Conservation (phyloP, 345 rosid genomes). For the Corchorus capsularis region DNA sequence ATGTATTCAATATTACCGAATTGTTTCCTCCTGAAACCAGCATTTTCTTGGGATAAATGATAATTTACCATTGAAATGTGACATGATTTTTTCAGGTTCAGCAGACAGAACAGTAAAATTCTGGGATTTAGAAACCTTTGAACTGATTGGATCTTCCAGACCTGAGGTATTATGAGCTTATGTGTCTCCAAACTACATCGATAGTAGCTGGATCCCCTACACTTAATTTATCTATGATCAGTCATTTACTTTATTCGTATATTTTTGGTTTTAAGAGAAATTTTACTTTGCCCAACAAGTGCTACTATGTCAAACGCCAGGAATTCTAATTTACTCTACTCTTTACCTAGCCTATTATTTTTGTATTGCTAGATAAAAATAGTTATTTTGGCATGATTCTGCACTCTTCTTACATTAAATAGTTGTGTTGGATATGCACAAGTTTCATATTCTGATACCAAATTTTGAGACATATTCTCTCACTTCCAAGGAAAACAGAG, state of each 20-base stretch:
- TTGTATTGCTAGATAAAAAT: not conserved
- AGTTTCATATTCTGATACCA: not conserved
- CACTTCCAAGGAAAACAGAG: not conserved
- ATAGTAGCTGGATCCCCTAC: not conserved
- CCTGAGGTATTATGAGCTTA: slow-evolving; percentile 75
- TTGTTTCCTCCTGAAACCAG: not conserved
- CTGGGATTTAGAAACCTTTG: slow-evolving; percentile 99
- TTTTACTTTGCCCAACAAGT: not conserved
- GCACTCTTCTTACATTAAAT: not conserved
- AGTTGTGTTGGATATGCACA: not conserved
- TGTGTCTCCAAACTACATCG: not conserved
- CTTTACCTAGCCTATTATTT: not conserved
- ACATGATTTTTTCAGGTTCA: slow-evolving; percentile 65
- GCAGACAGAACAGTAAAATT: slow-evolving; percentile 94
- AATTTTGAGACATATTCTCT: not conserved
- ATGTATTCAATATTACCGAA: not conserved
- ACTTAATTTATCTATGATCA: not conserved
- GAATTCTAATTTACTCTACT: not conserved
- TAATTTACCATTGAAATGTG: not conserved
- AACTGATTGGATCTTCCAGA: slow-evolving; percentile 87
- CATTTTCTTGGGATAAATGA: not conserved
- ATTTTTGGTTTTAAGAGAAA: not conserved
- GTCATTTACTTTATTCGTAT: not conserved
- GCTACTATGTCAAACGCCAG: not conserved
- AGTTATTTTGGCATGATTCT: not conserved